Percentiles rank a stretch among this genome's conserved stretches.
Evolutionary conservation across 2,329 filamentous ascomycete genomes (phyloP).

Genomic region (Fusarium equiseti): DNA sequence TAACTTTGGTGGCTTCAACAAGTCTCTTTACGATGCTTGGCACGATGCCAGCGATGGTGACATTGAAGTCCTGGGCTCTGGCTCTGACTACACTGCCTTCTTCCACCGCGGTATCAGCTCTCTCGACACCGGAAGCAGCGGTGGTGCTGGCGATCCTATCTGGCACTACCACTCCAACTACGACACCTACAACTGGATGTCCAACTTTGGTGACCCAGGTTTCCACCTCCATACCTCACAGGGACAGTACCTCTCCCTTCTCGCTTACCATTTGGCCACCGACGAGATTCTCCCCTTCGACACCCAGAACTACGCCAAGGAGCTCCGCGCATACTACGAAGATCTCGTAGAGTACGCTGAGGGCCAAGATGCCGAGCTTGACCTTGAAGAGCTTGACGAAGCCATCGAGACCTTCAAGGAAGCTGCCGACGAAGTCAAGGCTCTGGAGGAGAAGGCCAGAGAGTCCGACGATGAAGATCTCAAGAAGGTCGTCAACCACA

Average conservation of each 20-base stretch:
- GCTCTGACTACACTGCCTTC: constrained; percentile 76
- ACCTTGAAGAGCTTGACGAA: constrained; percentile 53
- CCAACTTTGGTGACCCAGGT: constrained; percentile 76
- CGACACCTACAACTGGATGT: constrained; percentile 88
- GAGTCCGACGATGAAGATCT: constrained; percentile 47
- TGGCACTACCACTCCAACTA: constrained; percentile 89
- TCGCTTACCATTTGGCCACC: constrained; percentile 55
- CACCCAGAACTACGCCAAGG: constrained; percentile 55
- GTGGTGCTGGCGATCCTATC: constrained; percentile 62
- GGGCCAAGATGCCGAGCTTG: constrained; percentile 51
- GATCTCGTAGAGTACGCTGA: constrained; percentile 52
- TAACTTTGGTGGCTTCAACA: constrained; percentile 66
- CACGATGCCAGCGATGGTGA: constrained; percentile 50
- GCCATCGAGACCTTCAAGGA: constrained; percentile 55
- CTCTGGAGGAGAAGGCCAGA: constrained; percentile 49
- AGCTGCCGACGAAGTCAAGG: constrained; percentile 50
- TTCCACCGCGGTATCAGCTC: constrained; percentile 65
- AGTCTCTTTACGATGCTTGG: constrained; percentile 58
- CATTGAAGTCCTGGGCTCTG: constrained; percentile 70
- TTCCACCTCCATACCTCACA: constrained; percentile 71
- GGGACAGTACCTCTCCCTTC: constrained; percentile 60
- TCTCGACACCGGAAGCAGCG: constrained; percentile 67
- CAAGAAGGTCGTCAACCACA: constrained; percentile 57
- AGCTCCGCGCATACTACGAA: constrained; percentile 55
- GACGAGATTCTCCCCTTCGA: constrained; percentile 56